Conservation (phyloP, 179 eudicot species). For the Silene coronaria region DNA sequence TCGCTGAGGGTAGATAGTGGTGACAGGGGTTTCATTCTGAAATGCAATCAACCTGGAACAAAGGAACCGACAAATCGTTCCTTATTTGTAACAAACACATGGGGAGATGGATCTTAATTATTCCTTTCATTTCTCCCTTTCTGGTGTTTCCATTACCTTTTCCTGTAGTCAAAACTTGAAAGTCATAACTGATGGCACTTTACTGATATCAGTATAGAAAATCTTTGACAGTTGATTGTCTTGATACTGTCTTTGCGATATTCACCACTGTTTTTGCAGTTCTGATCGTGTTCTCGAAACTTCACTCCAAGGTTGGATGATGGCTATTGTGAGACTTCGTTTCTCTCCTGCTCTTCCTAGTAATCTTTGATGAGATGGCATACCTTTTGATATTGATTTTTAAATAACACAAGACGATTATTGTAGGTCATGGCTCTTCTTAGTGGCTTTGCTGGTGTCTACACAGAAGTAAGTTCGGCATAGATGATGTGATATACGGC, state of each 20-base stretch:
- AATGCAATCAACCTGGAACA: too few relatives aligned
- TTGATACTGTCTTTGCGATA: not conserved
- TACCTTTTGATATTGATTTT: too few relatives aligned
- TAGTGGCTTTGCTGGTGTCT: constrained; percentile 99
- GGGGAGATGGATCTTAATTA: not conserved
- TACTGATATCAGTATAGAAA: not conserved
- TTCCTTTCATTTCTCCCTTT: not conserved
- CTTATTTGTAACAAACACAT: not conserved
- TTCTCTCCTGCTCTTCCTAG: not conserved
- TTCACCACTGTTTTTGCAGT: constrained; percentile 36
- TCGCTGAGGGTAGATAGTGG: too few relatives aligned
- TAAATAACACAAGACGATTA: constrained; percentile 6
- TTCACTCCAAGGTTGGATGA: constrained; percentile 89
- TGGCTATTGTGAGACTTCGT: constrained; percentile 86
- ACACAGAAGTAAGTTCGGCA: constrained; percentile 68
- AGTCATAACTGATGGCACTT: not conserved
- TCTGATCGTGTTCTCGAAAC: constrained; percentile 94
- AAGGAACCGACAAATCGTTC: not conserved
- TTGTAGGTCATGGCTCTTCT: constrained; percentile 94
- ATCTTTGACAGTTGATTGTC: not conserved
- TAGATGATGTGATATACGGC: not conserved
- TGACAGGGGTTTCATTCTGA: too few relatives aligned
- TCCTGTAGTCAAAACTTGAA: not conserved
- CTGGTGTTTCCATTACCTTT: not conserved
- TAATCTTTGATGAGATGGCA: not conserved